phyloP scores from a whole-genome alignment of 192 early-diverging fungal genomes.

The Backusella liffmaniae region DNA sequence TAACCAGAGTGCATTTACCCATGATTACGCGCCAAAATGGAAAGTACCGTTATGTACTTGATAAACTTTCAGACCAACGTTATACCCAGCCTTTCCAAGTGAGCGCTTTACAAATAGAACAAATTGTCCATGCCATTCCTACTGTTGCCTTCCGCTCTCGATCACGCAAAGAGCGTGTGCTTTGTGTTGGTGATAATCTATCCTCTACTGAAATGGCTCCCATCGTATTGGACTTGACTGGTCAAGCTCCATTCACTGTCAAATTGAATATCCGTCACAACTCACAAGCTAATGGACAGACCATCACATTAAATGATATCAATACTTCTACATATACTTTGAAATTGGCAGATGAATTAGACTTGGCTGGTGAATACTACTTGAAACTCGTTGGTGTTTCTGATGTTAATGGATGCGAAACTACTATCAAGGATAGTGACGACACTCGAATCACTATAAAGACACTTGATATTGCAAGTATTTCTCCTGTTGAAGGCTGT shows the following conservation, averaged over 20 bases:
- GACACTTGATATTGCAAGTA: constrained; percentile 34
- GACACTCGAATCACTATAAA: constrained; percentile 13
- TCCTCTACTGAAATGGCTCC: constrained; percentile 18
- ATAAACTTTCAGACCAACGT: constrained; percentile 36
- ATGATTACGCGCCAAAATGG: constrained; percentile 34
- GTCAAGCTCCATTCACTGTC: constrained; percentile 37
- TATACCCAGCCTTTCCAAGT: constrained; percentile 26
- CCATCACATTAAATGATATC: constrained; percentile 29
- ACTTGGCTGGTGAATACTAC: constrained; percentile 32
- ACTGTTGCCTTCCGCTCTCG: constrained; percentile 26
- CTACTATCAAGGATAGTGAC: not conserved
- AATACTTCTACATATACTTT: constrained; percentile 21
- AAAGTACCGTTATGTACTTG: constrained; percentile 36
- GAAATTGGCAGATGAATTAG: constrained; percentile 17
- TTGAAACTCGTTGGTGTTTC: constrained; percentile 32
- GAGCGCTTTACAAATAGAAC: constrained; percentile 30
- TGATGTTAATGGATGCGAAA: constrained; percentile 39
- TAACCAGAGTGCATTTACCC: constrained; percentile 27
- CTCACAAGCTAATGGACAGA: constrained; percentile 14
- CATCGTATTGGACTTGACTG: constrained; percentile 31
- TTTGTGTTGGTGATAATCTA: constrained; percentile 40
- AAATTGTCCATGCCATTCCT: constrained; percentile 34
- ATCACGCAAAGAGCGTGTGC: not conserved
- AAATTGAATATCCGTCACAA: constrained; percentile 29
- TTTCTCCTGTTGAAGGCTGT: constrained; percentile 25